phyloP scores from a whole-genome alignment of 2,329 filamentous ascomycete species.

The Ceratocystiopsis minuta region DNA sequence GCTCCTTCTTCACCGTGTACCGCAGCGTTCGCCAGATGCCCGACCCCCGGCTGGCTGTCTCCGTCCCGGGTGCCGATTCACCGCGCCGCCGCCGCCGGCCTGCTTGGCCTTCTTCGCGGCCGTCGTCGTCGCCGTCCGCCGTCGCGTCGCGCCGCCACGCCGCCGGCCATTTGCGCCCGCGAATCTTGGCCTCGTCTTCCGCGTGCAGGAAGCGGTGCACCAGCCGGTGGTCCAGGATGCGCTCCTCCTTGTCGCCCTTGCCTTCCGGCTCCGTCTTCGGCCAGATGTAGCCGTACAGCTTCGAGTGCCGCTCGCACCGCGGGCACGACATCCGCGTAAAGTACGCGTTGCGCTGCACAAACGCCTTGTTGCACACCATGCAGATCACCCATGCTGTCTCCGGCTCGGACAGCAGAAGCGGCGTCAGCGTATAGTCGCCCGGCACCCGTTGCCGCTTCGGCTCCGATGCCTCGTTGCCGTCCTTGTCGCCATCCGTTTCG shows the following conservation, averaged over 20 bases:
- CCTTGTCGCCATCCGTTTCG: not conserved
- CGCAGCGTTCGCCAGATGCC: conserved; percentile 10
- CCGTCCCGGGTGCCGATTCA: no score
- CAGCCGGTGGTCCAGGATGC: conserved; percentile 67
- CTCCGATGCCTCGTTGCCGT: not conserved
- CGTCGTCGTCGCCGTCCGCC: not conserved
- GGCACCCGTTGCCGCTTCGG: conserved; percentile 29
- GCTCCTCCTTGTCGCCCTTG: conserved; percentile 50
- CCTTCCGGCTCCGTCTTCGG: conserved; percentile 81
- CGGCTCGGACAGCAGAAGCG: conserved; percentile 55
- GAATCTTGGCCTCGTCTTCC: conserved; percentile 43
- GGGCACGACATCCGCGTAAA: conserved; percentile 73
- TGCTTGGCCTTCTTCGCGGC: not conserved
- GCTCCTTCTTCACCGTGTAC: conserved; percentile 4
- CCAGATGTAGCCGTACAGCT: conserved; percentile 89
- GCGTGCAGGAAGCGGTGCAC: conserved; percentile 69
- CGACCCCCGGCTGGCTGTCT: conserved; percentile 2
- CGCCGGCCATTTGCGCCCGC: conserved; percentile 19
- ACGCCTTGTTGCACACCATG: conserved; percentile 61
- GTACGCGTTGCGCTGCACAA: conserved; percentile 80
- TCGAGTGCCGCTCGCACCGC: conserved; percentile 86
- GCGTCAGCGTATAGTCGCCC: conserved; percentile 70
- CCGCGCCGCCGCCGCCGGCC: not conserved
- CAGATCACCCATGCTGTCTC: conserved; percentile 77
- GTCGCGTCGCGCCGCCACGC: not conserved